These are phyloP conservation scores for Cystobasidium sp. DNA, from an alignment of 1,284 basidiomycete species.

Conservation along the genomic window DNA sequence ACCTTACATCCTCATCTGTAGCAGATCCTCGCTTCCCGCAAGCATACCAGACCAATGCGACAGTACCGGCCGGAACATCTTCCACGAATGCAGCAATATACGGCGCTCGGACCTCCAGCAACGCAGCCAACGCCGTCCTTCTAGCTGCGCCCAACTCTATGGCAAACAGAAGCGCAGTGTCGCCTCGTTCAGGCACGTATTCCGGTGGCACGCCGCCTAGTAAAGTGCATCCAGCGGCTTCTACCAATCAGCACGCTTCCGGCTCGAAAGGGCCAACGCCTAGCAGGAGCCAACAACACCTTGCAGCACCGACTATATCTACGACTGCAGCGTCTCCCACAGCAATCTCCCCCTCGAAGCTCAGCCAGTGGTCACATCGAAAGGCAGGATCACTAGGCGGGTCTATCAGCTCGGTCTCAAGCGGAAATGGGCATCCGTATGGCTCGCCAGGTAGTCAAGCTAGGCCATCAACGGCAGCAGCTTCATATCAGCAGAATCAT, in stretches of 20 bases:
- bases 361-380: constrained; percentile 19
- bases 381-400: constrained; percentile 39
- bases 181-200: constrained; percentile 11
- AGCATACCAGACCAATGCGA: constrained; percentile 44
- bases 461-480: constrained; percentile 36
- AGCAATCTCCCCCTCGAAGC: background rate
- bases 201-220: background rate
- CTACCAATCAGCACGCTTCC: constrained; percentile 4
- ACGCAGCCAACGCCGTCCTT: constrained; percentile 28
- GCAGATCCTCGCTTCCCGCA: constrained; percentile 46
- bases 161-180: constrained; percentile 3
- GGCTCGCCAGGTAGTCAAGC: constrained; percentile 17
- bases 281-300: constrained; percentile 20
- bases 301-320: constrained; percentile 43
- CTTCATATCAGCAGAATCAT: constrained; percentile 41
- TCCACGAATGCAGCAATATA: constrained; percentile 31
- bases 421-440: constrained; percentile 3
- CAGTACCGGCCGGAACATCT: constrained; percentile 13
- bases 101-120: constrained; percentile 39
- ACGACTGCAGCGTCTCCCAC: constrained; percentile 47
- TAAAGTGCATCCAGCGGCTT: background rate
- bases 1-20: constrained; percentile 49
- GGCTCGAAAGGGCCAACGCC: background rate
- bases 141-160: constrained; percentile 27
- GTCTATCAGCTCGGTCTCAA: constrained; percentile 12